Base-by-base conservation (phyloP, 768 basidiomycete species). In the Tricholoma matsutake region DNA sequence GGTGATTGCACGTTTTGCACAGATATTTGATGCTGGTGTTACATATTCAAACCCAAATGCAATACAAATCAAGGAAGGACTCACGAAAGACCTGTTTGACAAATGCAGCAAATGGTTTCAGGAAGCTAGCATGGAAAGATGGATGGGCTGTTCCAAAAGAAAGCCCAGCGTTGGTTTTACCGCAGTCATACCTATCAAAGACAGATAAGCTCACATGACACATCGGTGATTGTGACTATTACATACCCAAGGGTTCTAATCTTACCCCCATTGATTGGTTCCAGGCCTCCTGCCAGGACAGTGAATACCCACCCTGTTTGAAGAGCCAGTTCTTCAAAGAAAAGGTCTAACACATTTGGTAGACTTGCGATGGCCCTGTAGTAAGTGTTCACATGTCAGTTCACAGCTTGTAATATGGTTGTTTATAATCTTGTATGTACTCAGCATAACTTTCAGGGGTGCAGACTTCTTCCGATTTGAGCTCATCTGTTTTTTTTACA, bases 211-310 rank as follows among this genome's bases (percentile, higher is more conserved):
- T 22, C 29, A 20, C 34, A 22, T 3, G 25, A 25, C 25, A 25
- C 25, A 11, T 18, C 28, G 10, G 13, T 14, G 13, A 37, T 14
- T 56, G 14, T 41, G 13, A 25, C 39, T 28, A 41, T 37, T 5
- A 56, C 56, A 6, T 45, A 56, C 56, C 35, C 56, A 4, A 56
- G 37, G 2, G 56, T 56, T 56, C 35, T 29, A 31, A 56, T 56
- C n/a, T 41, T 39, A 6, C 39, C 56, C 16, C 22, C 56, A 39
- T 56, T 56, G 20, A 39, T 7, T 10, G 39, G 56, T 8, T 56
- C 56, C 2, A 28, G 56, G 35, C 56, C 56, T 18, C 37, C 56
- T 25, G 56, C 35, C 43, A 56, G 35, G 25, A 56, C 14, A 1
- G 56, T 39, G 56, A 56, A 56, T 41, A 28, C 37, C 56, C 39